phyloP scores from a whole-genome alignment of 2,329 filamentous ascomycete genomes.

The Apiospora arundinis region DNA sequence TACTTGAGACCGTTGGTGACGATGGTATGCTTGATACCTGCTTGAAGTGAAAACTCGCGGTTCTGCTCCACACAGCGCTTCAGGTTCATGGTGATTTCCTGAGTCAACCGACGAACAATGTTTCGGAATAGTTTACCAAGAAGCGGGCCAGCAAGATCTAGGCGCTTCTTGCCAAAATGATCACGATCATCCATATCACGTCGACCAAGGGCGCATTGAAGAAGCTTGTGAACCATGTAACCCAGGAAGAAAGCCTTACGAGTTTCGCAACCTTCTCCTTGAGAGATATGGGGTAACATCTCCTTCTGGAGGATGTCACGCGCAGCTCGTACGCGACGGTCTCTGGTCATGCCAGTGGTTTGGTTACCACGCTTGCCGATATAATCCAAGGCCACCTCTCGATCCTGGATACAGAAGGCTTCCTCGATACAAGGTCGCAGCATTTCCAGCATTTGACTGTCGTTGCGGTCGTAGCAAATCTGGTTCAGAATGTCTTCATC shows the following conservation, averaged over 20 bases:
- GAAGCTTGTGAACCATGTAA: constrained; percentile 96
- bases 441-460: constrained; percentile 97
- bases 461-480: constrained; percentile 94
- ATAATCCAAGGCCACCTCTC: constrained; percentile 91
- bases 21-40: constrained; percentile 90
- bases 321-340: constrained; percentile 90
- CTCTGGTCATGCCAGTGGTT: constrained; percentile 74
- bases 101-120: constrained; percentile 88
- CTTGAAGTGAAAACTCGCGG: constrained; percentile 86
- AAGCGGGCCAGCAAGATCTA: constrained; percentile 92
- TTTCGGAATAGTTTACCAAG: constrained; percentile 96
- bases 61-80: constrained; percentile 90
- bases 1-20: constrained; percentile 96
- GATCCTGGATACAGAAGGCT: constrained; percentile 93
- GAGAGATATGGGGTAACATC: constrained; percentile 93
- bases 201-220: constrained; percentile 91
- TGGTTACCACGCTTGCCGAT: constrained; percentile 88
- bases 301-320: constrained; percentile 97
- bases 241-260: constrained; percentile 97
- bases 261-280: constrained; percentile 92
- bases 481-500: constrained; percentile 98
- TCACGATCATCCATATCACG: constrained; percentile 96
- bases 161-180: constrained; percentile 98
- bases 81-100: constrained; percentile 89
- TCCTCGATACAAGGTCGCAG: constrained; percentile 97